Evolutionary conservation across 768 basidiomycete species (phyloP).

Genomic region (Kwoniella dendrophila): DNA sequence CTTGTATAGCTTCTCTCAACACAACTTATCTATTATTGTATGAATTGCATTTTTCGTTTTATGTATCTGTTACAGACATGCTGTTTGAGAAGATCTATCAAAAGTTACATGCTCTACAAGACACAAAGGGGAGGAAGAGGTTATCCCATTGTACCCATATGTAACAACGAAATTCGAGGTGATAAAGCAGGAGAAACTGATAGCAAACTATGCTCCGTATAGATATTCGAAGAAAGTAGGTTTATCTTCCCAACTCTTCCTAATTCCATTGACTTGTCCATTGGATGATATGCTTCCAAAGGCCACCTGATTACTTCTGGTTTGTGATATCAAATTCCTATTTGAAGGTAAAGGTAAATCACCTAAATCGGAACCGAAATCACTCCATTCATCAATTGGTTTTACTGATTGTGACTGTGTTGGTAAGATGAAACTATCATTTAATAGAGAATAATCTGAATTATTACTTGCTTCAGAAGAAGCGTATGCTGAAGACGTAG

Average conservation of each 20-base stretch:
- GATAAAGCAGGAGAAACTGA: too few species aligned
- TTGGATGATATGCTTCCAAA: too few species aligned
- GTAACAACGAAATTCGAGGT: too few species aligned
- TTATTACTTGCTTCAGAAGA: slow-evolving; percentile 32
- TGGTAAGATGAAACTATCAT: slow-evolving; percentile 39
- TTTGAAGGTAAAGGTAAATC: slow-evolving; percentile 4
- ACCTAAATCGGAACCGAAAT: slow-evolving; percentile 18
- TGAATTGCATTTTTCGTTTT: too few species aligned
- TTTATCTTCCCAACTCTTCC: slow-evolving; percentile 40
- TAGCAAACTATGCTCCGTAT: slow-evolving; percentile 46
- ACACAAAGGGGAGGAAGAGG: too few species aligned
- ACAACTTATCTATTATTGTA: too few species aligned
- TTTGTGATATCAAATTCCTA: not conserved
- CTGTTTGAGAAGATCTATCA: too few species aligned
- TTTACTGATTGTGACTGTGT: not conserved
- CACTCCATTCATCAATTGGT: slow-evolving; percentile 11
- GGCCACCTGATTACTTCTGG: not conserved
- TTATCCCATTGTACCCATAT: too few species aligned
- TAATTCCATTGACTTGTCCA: not conserved
- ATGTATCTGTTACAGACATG: too few species aligned
- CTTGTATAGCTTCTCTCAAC: too few species aligned
- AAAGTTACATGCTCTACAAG: too few species aligned
- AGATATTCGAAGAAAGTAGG: slow-evolving; percentile 55
- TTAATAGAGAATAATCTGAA: slow-evolving; percentile 28
- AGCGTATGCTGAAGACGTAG: slow-evolving; percentile 41